Evolutionary conservation across 805 yeast genomes (phyloP).

Genomic region (Candida golubevii): DNA sequence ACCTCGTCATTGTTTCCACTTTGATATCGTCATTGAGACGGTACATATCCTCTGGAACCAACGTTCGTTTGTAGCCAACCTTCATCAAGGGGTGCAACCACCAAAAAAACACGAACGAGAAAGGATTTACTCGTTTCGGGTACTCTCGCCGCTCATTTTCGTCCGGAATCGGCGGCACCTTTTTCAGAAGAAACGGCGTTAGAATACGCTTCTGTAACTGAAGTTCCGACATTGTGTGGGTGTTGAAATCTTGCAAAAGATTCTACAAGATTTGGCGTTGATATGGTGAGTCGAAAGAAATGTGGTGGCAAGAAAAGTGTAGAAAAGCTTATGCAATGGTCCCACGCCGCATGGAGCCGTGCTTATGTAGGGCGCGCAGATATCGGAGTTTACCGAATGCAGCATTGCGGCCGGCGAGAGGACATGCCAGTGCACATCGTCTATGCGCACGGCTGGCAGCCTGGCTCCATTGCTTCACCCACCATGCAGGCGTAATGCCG

Average conservation of each 20-base stretch:
- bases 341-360: neutral
- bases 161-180: constrained; percentile 48
- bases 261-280: neutral
- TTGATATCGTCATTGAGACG: constrained; percentile 30
- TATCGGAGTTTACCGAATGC: constrained; percentile 9
- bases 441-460: constrained; percentile 1
- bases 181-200: constrained; percentile 30
- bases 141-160: constrained; percentile 46
- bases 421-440: neutral
- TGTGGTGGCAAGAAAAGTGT: neutral
- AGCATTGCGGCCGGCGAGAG: constrained; percentile 7
- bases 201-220: constrained; percentile 31
- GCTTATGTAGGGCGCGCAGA: constrained; percentile 6
- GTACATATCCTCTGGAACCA: constrained; percentile 60
- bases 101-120: constrained; percentile 51
- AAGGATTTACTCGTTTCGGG: constrained; percentile 40
- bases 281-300: neutral
- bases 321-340: neutral
- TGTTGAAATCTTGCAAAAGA: neutral
- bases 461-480: neutral
- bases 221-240: constrained; percentile 8
- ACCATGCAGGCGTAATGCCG: too few relatives aligned
- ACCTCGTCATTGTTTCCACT: constrained; percentile 28
- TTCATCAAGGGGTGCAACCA: constrained; percentile 64
- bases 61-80: constrained; percentile 68